These are phyloP conservation scores for Calonectria pseudoturangicola DNA, from an alignment of 2,329 filamentous ascomycete genomes.

Conservation along the genomic window DNA sequence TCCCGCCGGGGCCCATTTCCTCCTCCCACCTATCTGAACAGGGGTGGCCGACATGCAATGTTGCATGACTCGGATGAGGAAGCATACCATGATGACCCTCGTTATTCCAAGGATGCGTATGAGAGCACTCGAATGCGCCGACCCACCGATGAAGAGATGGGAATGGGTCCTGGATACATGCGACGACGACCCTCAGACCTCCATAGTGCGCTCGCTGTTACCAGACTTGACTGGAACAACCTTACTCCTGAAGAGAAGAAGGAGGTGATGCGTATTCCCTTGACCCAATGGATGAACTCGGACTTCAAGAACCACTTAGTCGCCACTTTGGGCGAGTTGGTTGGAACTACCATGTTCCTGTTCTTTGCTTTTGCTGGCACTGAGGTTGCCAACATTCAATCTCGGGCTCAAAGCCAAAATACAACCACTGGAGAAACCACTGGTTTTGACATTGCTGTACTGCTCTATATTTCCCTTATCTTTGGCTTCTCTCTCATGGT, in stretches of 20 bases:
- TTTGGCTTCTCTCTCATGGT: conserved; percentile 67
- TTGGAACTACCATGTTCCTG: conserved; percentile 65
- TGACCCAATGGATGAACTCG: conserved; percentile 69
- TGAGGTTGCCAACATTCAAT: conserved; percentile 63
- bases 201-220: conserved; percentile 45
- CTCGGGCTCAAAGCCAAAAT: conserved; percentile 53
- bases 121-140: conserved; percentile 43
- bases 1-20: conserved; percentile 49
- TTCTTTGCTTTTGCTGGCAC: conserved; percentile 66
- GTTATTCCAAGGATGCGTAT: conserved; percentile 43
- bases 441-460: conserved; percentile 65
- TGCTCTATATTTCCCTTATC: conserved; percentile 64
- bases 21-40: conserved; percentile 52
- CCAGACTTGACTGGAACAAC: conserved; percentile 61
- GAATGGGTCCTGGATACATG: conserved; percentile 25
- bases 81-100: conserved; percentile 47
- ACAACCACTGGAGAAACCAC: conserved; percentile 66
- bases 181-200: conserved; percentile 42
- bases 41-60: conserved; percentile 41
- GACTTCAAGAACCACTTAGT: conserved; percentile 66
- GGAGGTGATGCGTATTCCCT: conserved; percentile 66
- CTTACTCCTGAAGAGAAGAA: conserved; percentile 63
- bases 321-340: conserved; percentile 61
- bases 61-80: conserved; percentile 54
- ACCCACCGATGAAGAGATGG: conserved; percentile 52